Percentiles rank a stretch among this genome's conserved stretches.
These are phyloP conservation scores for Rhodotorula babjevae DNA, from an alignment of 768 basidiomycete species.

Conservation along the genomic window DNA sequence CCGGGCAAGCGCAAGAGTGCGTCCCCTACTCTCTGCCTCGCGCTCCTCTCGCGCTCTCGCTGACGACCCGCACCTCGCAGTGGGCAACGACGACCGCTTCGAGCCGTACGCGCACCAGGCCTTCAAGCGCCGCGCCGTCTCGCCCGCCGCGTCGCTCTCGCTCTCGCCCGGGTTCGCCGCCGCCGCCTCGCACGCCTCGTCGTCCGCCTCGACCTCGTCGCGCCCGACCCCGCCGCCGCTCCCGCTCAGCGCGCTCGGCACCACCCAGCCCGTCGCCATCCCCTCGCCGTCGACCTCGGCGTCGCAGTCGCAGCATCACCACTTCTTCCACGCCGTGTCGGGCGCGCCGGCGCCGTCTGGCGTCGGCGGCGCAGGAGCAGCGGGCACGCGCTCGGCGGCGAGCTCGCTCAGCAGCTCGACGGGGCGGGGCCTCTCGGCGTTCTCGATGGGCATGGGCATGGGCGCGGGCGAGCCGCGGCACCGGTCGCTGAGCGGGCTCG, in stretches of 20 bases:
- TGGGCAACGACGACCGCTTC: conserved; percentile 36
- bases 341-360: neutral
- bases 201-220: neutral
- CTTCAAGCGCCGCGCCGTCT: conserved; percentile 43
- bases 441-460: neutral
- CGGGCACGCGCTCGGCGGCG: conserved; percentile 2
- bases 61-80: neutral
- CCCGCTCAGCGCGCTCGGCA: neutral
- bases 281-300: conserved; percentile 6
- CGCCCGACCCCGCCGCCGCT: conserved; percentile 4
- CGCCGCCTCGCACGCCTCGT: neutral
- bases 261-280: conserved; percentile 23
- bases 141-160: conserved; percentile 37
- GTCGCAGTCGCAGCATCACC: neutral
- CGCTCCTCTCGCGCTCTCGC: neutral
- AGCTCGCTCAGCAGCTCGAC: conserved; percentile 13
- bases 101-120: conserved; percentile 40
- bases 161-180: conserved; percentile 21
- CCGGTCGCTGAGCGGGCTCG: neutral
- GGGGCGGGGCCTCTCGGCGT: neutral
- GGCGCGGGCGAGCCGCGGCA: conserved; percentile 2
- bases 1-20: conserved; percentile 41
- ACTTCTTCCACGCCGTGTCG: conserved; percentile 14
- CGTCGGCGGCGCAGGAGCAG: neutral
- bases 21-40: neutral